Evolutionary conservation across 345 rosid species (phyloP), one percentile per base, ranked within the genome.

Genomic region (Ailanthus altissimus): DNA sequence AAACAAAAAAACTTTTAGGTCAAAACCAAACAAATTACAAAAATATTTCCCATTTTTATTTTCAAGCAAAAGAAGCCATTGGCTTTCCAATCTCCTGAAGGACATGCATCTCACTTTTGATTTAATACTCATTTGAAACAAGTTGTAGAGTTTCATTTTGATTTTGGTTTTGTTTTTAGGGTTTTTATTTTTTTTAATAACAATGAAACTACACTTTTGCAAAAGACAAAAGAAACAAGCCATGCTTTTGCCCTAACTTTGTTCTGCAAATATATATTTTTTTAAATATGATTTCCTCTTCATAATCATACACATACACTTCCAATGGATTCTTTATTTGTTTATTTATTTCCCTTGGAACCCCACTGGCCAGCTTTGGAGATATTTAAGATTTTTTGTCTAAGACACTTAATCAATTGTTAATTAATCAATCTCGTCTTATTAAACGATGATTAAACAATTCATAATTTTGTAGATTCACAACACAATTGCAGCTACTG

Each of bases 371-470:
- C 62, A 47, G 21, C 63, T 15, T 40, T 2, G 40, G 13, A 72
- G 65, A 72, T 57, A 38, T 51, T 57, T 11, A 5, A 72, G 51
- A 56, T 57, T 70, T 71, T 67, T 2, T 66, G 36, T 40, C 43
- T 46, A 77, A 12, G 76, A 77, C 64, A 45, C 53, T 67, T 12
- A 36, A n/a, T 66, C 9, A 21, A 50, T 53, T 53, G 20, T 53
- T 53, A 16, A 18, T 16, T 8, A 32, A 32, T 32, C 38, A 32
- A 32, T 32, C 38, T 32, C 38, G 2, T 32, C 3, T n/a, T 11
- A 9, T 36, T 57, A 54, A 36, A 26, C 21, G n/a, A 28, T 42
- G 20, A 80, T 43, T 68, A 62, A 63, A 45, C 1, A 63, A 60
- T 53, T 43, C 45, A 59, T 43, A 15, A 65, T 64, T 28, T 5